Evolutionary conservation across 2,329 filamentous ascomycete species (phyloP).

Genomic region (Fusarium ramigenum): DNA sequence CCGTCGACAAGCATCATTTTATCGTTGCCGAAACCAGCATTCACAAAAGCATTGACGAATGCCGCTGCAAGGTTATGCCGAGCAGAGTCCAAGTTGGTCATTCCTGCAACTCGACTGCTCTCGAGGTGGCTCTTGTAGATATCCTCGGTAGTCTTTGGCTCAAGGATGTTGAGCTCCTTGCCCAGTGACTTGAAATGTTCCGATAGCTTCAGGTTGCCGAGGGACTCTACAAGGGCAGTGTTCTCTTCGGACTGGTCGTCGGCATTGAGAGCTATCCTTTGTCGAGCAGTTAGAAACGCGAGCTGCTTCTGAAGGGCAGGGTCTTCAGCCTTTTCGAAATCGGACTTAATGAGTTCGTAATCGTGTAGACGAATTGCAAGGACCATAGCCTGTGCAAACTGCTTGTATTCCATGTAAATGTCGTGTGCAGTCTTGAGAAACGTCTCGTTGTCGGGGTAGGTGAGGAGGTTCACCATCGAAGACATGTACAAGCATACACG

Average conservation of each 20-base stretch:
- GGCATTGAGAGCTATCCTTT: slow-evolving; percentile 84
- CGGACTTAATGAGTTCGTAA: slow-evolving; percentile 79
- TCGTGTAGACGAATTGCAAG: slow-evolving; percentile 95
- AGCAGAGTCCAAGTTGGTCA: slow-evolving; percentile 95
- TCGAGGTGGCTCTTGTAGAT: slow-evolving; percentile 99
- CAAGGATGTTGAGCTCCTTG: slow-evolving; percentile 95
- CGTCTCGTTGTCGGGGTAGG: slow-evolving; percentile 95
- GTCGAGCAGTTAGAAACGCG: slow-evolving; percentile 89
- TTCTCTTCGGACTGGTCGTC: slow-evolving; percentile 74
- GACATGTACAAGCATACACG: slow-evolving; percentile 98
- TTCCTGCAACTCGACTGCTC: slow-evolving; percentile 88
- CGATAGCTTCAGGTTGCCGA: slow-evolving; percentile 87
- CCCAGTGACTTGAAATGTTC: slow-evolving; percentile 94
- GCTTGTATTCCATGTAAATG: slow-evolving; percentile 93
- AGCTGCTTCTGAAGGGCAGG: slow-evolving; percentile 89
- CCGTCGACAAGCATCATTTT: slow-evolving; percentile 97
- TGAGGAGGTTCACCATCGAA: slow-evolving; percentile 97
- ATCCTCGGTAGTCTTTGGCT: slow-evolving; percentile 96
- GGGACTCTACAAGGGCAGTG: slow-evolving; percentile 79
- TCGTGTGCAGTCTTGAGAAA: slow-evolving; percentile 93
- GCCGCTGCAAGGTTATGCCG: slow-evolving; percentile 94
- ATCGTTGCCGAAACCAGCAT: slow-evolving; percentile 93
- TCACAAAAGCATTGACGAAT: slow-evolving; percentile 97
- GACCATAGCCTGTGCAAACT: slow-evolving; percentile 91
- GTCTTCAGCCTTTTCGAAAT: slow-evolving; percentile 84